Base-by-base conservation (phyloP, 352 stramenopile species). In the Pythium folliculosum region DNA sequence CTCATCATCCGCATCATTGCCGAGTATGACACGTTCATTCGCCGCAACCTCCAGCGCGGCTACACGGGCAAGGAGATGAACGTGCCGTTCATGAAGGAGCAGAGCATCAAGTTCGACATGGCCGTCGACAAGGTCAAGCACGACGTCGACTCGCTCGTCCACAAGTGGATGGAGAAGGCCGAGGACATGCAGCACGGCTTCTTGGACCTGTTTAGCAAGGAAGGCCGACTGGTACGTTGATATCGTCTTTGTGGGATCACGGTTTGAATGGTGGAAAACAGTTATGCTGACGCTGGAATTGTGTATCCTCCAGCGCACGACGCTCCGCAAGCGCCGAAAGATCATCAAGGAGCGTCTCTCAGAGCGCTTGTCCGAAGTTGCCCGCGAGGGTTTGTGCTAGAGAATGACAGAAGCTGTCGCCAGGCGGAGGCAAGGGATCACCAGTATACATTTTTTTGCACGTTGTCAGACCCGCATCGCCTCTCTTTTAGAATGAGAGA, bases 61-160 rank as follows among this genome's bases (percentile, higher is more conserved):
- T 96, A 97, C 77, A 85, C 89, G 30, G 91, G 89, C 69, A 97
- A 96, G 72, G 91, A 97, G 51, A 97, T 97, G 89, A 97, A 97
- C 60, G 89, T 97, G 49, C 84, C 86, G 49, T 91, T 90, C 69
- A 86, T 97, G 53, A 92, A 94, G 62, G 88, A 96, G 67, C 87
- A 94, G 67, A 88, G 68, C 54, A 94, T 96, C 73, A 93, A 96
- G 75, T 84, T 94, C 54, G 88, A 96, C 67, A 94, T 94, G 75
- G 76, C 86, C 14, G 73, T 93, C 52, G 86, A 96, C 72, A 91
- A 94, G 63, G 77, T 90, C 53, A 89, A 89, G 71, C 77, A 91
- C 59, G 81, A 92, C 40, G 86, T 91, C 21, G 85, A 95, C 60
- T 76, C 68, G 19, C 82, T 91, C 48, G 71, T 92, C 43, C 86